These are phyloP conservation scores for Salix koriyanagi DNA, from an alignment of 345 rosid species.

Conservation along the genomic window DNA sequence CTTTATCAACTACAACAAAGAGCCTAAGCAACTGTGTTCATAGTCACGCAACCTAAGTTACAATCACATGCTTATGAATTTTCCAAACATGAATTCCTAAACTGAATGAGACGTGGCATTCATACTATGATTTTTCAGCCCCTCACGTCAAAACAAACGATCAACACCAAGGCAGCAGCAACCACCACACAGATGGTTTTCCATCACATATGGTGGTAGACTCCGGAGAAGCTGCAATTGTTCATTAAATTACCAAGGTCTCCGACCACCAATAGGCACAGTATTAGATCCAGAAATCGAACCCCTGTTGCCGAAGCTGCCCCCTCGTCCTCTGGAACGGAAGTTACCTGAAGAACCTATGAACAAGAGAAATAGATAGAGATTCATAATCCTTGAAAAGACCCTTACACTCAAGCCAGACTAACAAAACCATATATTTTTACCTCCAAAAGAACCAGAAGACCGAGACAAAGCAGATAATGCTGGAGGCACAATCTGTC, in stretches of 20 bases:
- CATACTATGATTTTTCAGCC: background rate
- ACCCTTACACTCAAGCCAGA: background rate
- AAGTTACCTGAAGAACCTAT: constrained; percentile 61
- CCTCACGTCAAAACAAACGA: background rate
- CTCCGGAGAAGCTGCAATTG: no score
- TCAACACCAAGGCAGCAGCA: background rate
- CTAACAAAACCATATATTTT: background rate
- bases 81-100: background rate
- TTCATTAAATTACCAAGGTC: constrained; percentile 43
- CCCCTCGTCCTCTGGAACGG: constrained; percentile 76
- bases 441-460: constrained; percentile 54
- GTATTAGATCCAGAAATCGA: constrained; percentile 68
- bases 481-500: constrained; percentile 50
- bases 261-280: constrained; percentile 63
- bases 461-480: constrained; percentile 53
- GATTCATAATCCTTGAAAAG: background rate
- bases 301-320: constrained; percentile 60
- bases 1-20: no score
- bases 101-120: background rate
- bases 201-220: no score
- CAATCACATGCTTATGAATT: background rate
- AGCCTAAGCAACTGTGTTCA: no score
- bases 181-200: no score
- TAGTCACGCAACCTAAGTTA: no score
- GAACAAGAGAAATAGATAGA: background rate